phyloP scores from a whole-genome alignment of 2,329 filamentous ascomycete species.

The Uncinocarpus reesii region DNA sequence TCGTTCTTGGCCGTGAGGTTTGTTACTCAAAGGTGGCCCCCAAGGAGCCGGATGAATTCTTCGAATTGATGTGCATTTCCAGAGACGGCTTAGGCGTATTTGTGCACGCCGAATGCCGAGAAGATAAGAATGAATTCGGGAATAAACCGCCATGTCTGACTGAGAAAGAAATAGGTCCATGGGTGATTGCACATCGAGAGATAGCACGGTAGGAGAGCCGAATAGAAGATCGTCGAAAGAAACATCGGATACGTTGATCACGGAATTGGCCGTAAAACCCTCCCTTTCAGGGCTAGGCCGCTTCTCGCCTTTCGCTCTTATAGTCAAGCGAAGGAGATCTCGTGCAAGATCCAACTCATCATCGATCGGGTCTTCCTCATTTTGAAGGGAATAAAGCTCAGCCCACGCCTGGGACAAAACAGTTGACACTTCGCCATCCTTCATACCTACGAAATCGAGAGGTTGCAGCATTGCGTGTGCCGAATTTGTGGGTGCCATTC shows the following conservation, averaged over 20 bases:
- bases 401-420: constrained; percentile 71
- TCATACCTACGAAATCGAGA: constrained; percentile 59
- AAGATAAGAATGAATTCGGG: constrained; percentile 76
- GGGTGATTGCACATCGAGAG: constrained; percentile 64
- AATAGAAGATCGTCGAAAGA: constrained; percentile 71
- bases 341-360: constrained; percentile 75
- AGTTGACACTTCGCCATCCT: constrained; percentile 74
- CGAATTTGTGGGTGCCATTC: constrained; percentile 25
- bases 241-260: constrained; percentile 35
- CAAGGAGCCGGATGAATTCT: constrained; percentile 65
- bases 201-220: constrained; percentile 61
- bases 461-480: constrained; percentile 25
- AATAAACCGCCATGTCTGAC: constrained; percentile 68
- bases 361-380: constrained; percentile 62
- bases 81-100: constrained; percentile 70
- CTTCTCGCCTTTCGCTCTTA: constrained; percentile 4
- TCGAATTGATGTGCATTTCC: constrained; percentile 72
- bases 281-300: constrained; percentile 17
- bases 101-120: constrained; percentile 77
- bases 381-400: constrained; percentile 63
- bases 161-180: constrained; percentile 76
- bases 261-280: constrained; percentile 19
- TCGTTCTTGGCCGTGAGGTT: constrained; percentile 49
- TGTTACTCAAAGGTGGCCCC: constrained; percentile 53
- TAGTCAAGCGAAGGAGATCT: constrained; percentile 55